Conservation (phyloP, 345 rosid genomes). For the Geranium rotundifolium region DNA sequence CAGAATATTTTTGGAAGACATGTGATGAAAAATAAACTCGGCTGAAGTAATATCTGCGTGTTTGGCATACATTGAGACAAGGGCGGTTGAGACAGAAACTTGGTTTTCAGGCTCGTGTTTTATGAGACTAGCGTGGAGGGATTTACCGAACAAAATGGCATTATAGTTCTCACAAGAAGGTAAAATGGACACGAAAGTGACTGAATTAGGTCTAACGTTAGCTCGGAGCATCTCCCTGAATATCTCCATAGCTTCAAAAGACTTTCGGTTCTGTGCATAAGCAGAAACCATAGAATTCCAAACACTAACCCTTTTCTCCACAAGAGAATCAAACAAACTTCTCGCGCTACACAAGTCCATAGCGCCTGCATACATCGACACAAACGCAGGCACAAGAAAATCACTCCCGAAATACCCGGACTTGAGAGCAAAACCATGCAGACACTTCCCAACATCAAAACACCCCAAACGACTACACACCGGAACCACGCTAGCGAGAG, state of each 20-base stretch:
- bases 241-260: conserved; percentile 25
- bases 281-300: conserved; percentile 41
- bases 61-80: conserved; percentile 41
- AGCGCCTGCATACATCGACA: conserved; percentile 34
- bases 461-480: conserved; percentile 27
- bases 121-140: conserved; percentile 30
- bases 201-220: conserved; percentile 17
- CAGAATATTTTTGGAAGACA: conserved; percentile 18
- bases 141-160: conserved; percentile 16
- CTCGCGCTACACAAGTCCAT: conserved; percentile 20
- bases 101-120: conserved; percentile 27
- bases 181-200: conserved; percentile 34
- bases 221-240: conserved; percentile 24
- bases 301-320: conserved; percentile 20
- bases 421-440: conserved; percentile 30
- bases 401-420: conserved; percentile 20
- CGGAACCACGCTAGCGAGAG: conserved; percentile 32
- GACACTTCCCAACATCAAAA: conserved; percentile 22
- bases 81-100: conserved; percentile 30
- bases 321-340: conserved; percentile 21
- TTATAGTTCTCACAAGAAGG: conserved; percentile 21
- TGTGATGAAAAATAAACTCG: conserved; percentile 22
- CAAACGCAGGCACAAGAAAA: conserved; percentile 36
- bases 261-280: conserved; percentile 20
- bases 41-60: conserved; percentile 23